Evolutionary conservation across 2,329 filamentous ascomycete genomes (phyloP).

Genomic region (Thelonectria discophora): DNA sequence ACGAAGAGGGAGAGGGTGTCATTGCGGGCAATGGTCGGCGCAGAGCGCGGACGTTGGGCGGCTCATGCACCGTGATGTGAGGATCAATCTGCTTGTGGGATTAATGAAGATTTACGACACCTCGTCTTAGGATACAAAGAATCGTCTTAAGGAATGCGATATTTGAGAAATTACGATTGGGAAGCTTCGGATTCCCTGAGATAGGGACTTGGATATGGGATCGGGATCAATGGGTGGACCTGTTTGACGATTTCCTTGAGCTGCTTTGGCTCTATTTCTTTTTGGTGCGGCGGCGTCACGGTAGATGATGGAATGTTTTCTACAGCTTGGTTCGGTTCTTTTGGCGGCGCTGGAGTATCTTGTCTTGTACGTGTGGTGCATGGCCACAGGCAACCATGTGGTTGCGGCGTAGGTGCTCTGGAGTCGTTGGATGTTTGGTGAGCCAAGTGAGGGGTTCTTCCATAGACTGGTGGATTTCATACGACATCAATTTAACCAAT

Average conservation of each 20-base stretch:
- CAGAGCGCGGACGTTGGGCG: conserved; percentile 71
- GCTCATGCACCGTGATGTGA: conserved; percentile 72
- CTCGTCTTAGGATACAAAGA: not conserved
- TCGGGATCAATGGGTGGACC: conserved; percentile 2
- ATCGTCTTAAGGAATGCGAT: conserved; percentile 2
- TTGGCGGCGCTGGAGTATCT: conserved; percentile 18
- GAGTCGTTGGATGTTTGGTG: conserved; percentile 13
- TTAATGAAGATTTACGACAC: conserved; percentile 3
- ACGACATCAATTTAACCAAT: conserved; percentile 20
- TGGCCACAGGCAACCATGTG: conserved; percentile 11
- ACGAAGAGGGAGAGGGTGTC: conserved; percentile 82
- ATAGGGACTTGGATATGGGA: not conserved
- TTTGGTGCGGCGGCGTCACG: conserved; percentile 29
- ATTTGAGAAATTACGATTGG: conserved; percentile 11
- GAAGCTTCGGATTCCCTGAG: not conserved
- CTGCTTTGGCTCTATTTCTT: conserved; percentile 15
- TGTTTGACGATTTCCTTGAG: conserved; percentile 12
- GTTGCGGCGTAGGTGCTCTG: conserved; percentile 19
- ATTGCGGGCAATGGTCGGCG: conserved; percentile 62
- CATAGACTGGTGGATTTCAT: conserved; percentile 35
- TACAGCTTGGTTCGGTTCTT: conserved; percentile 15
- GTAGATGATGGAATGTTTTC: conserved; percentile 34
- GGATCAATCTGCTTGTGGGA: too few relatives aligned
- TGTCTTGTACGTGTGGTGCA: conserved; percentile 7
- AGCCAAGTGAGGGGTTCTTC: conserved; percentile 10